These are phyloP conservation scores for Aquilaria yunnanensis DNA, from an alignment of 345 rosid species.

Conservation along the genomic window DNA sequence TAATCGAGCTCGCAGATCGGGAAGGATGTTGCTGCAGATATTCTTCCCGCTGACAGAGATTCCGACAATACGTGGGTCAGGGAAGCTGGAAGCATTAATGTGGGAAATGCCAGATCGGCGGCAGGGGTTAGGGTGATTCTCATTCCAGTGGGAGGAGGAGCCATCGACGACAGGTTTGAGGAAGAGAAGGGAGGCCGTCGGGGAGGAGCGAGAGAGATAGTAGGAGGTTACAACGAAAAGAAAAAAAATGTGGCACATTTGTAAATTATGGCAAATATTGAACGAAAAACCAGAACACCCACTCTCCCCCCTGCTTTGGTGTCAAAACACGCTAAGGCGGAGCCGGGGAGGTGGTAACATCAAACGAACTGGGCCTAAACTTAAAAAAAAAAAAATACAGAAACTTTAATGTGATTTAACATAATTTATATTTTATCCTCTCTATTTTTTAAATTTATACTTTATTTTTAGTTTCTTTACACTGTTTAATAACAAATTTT, in stretches of 20 bases:
- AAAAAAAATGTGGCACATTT: background rate
- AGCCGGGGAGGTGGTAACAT: too few relatives aligned
- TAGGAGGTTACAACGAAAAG: slow-evolving; percentile 2
- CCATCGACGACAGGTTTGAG: slow-evolving; percentile 78
- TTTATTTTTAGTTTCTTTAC: too few relatives aligned
- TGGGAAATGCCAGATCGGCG: slow-evolving; percentile 85
- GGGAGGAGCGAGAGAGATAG: slow-evolving; percentile 51
- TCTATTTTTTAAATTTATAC: too few relatives aligned
- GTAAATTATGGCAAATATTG: too few relatives aligned
- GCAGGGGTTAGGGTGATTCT: slow-evolving; percentile 70
- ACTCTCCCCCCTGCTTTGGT: too few relatives aligned
- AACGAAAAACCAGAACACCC: too few relatives aligned
- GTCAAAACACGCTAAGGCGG: too few relatives aligned
- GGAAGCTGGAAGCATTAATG: slow-evolving; percentile 48
- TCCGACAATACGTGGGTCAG: slow-evolving; percentile 74
- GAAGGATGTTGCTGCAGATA: slow-evolving; percentile 83
- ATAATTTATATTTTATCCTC: too few relatives aligned
- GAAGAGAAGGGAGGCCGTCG: slow-evolving; percentile 83
- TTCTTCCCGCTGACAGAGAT: slow-evolving; percentile 50
- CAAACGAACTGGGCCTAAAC: too few relatives aligned
- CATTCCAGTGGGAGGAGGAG: slow-evolving; percentile 75
- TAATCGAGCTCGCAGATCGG: slow-evolving; percentile 61
- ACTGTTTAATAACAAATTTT: too few relatives aligned
- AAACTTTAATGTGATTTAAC: too few relatives aligned
- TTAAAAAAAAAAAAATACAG: too few relatives aligned